Percentiles rank a stretch among this genome's conserved stretches.
phyloP scores from a whole-genome alignment of 768 basidiomycete genomes.

The Amanita rubescens region DNA sequence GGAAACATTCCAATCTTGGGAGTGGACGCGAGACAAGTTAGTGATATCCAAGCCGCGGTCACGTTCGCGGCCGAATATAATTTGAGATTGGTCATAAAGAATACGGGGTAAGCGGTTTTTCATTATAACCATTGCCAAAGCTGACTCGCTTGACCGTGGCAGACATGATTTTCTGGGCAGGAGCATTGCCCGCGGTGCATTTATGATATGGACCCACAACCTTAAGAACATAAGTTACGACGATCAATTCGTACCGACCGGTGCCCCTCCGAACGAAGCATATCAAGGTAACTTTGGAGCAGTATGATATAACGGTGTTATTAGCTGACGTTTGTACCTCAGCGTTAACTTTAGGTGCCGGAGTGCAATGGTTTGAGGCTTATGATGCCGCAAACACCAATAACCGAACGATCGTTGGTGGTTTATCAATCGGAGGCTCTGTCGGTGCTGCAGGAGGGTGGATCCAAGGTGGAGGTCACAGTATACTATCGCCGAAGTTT shows the following conservation, averaged over 20 bases:
- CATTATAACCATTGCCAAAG: neutral
- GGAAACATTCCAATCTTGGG: slow-evolving; percentile 35
- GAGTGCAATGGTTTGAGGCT: slow-evolving; percentile 38
- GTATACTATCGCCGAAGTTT: neutral
- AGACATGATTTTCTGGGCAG: slow-evolving; percentile 39
- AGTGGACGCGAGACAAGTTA: slow-evolving; percentile 30
- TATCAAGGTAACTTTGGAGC: neutral
- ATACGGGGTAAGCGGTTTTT: slow-evolving; percentile 20
- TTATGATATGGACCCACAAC: slow-evolving; percentile 35
- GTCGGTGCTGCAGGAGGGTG: slow-evolving; percentile 44
- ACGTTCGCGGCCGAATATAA: slow-evolving; percentile 18
- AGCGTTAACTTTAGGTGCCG: slow-evolving; percentile 31
- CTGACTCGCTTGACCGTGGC: slow-evolving; percentile 12
- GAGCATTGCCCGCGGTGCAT: slow-evolving; percentile 32
- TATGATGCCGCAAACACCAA: slow-evolving; percentile 32
- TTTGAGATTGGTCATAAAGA: slow-evolving; percentile 30
- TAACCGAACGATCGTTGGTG: slow-evolving; percentile 39
- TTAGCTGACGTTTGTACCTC: neutral
- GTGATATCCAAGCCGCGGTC: slow-evolving; percentile 28
- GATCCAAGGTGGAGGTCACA: slow-evolving; percentile 35
- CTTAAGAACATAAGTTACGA: slow-evolving; percentile 27
- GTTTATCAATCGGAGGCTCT: slow-evolving; percentile 27
- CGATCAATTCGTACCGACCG: slow-evolving; percentile 23
- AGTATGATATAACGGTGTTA: neutral
- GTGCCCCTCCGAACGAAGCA: slow-evolving; percentile 16